Percentiles rank a stretch among this genome's conserved stretches.
These are phyloP conservation scores for Candida sp. DNA, from an alignment of 1,139 yeast species.

Conservation along the genomic window DNA sequence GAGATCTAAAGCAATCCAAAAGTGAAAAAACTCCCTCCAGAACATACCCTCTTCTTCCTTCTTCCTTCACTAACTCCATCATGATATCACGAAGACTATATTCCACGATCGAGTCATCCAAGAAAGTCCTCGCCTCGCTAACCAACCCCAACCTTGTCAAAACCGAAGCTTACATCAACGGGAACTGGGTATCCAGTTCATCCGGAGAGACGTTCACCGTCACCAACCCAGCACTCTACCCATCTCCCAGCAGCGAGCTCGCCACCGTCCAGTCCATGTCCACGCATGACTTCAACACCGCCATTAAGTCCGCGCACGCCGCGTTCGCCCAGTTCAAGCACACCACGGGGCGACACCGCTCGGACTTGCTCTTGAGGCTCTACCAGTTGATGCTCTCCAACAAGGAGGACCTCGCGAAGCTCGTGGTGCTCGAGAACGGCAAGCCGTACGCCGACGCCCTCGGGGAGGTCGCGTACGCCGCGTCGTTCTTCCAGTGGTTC, in stretches of 20 bases:
- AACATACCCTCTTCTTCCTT: too few species aligned
- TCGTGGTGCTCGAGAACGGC: constrained; percentile 84
- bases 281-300: constrained; percentile 35
- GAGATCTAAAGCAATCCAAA: not conserved
- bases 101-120: constrained; percentile 16
- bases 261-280: constrained; percentile 44
- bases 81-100: constrained; percentile 12
- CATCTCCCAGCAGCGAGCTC: constrained; percentile 31
- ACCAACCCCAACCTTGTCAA: constrained; percentile 35
- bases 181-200: constrained; percentile 41
- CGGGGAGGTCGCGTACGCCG: constrained; percentile 80
- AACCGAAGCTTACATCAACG: constrained; percentile 48
- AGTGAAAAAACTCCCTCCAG: not conserved
- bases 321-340: constrained; percentile 41
- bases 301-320: constrained; percentile 40
- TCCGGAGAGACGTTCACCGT: constrained; percentile 37
- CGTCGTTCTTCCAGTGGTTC: constrained; percentile 86
- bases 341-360: constrained; percentile 43
- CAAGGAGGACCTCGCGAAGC: constrained; percentile 72
- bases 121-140: constrained; percentile 22
- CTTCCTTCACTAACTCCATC: not conserved
- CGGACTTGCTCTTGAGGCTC: constrained; percentile 38
- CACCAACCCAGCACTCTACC: constrained; percentile 46
- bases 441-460: constrained; percentile 78
- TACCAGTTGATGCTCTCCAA: constrained; percentile 66